Percentiles rank a stretch among this genome's conserved stretches.
Evolutionary conservation across 768 basidiomycete species (phyloP).

Genomic region (Lactarius trivialis): DNA sequence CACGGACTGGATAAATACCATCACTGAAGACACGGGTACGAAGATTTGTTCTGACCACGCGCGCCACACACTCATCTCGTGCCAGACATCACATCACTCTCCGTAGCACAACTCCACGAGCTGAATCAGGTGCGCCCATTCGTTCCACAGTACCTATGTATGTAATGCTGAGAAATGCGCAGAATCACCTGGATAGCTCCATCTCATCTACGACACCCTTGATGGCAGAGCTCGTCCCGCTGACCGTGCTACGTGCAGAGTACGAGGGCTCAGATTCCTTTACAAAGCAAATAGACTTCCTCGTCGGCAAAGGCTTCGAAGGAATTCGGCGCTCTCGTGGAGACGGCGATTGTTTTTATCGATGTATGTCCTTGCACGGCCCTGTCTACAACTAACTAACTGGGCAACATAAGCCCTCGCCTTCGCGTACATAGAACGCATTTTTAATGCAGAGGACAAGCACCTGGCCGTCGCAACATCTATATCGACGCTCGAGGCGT

Average conservation of each 20-base stretch:
- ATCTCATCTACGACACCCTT: conserved; percentile 41
- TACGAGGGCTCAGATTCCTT: conserved; percentile 59
- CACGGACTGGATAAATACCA: neutral
- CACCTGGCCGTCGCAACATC: conserved; percentile 43
- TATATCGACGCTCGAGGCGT: conserved; percentile 45
- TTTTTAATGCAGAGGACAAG: conserved; percentile 44
- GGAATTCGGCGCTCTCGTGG: conserved; percentile 69
- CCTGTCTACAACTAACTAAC: conserved; percentile 13
- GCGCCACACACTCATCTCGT: neutral
- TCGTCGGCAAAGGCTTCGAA: conserved; percentile 56
- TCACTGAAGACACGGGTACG: conserved; percentile 23
- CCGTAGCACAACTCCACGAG: conserved; percentile 33
- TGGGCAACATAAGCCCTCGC: conserved; percentile 52
- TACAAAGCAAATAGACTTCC: conserved; percentile 67
- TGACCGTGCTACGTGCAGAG: conserved; percentile 53
- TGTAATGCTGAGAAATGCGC: neutral
- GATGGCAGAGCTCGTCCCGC: conserved; percentile 47
- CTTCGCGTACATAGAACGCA: conserved; percentile 72
- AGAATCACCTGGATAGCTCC: conserved; percentile 37
- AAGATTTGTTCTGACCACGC: neutral
- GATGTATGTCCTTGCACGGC: conserved; percentile 44
- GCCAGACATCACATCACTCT: conserved; percentile 32
- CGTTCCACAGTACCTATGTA: neutral
- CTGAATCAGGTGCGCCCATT: conserved; percentile 34
- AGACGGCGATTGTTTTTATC: conserved; percentile 85